Base-by-base conservation (phyloP, 2,329 filamentous ascomycete species). In the Rugonectria rugulosa region DNA sequence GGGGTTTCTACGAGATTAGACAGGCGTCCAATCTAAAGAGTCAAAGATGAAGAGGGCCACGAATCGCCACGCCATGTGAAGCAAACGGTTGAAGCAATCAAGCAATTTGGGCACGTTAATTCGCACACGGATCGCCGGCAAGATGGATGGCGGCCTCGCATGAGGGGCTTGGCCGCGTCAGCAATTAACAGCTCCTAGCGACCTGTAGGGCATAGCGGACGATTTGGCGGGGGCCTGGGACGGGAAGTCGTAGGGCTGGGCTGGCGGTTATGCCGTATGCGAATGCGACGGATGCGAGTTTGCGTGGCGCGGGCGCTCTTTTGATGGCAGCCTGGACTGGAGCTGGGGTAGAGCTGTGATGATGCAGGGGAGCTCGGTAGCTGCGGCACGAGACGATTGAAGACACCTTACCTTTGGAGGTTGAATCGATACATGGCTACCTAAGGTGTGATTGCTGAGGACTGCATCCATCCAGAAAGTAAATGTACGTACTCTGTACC, bases 91-190 rank as follows among this genome's bases (percentile, higher is more conserved):
- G n/a, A 32, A 32, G 24, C 6, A 11, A 27, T 6, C 24, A 6
- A 7, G 24, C 24, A 12, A 9, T 15, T 34, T 37, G 15, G 34
- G 40, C 24, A 43, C 12, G n/a, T n/a, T n/a, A n/a, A n/a, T 23
- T 48, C 38, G 37, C 43, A 41, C 34, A 41, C 53, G 53, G 53
- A 51, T 56, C 45, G 9, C 46, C 53, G 53, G 48, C 53, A 51
- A 40, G 19, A 29, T 41, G 23, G 37, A 23, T 26, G 47, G 47
- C 46, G 34, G 46, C 41, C 41, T 52, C 41, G 21, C 41, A 20
- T 24, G 17, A n/a, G n/a, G n/a, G n/a, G n/a, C 12, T 23, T 24
- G 53, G 60, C 60, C 58, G 53, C 58, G 60, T 64, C 56, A 64
- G 55, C 61, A 29, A 53, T 8, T 24, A 23, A 15, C n/a, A n/a